Percentiles rank a stretch among this genome's conserved stretches.
phyloP scores from a whole-genome alignment of 352 stramenopile species.

The Phytophthora quininea region DNA sequence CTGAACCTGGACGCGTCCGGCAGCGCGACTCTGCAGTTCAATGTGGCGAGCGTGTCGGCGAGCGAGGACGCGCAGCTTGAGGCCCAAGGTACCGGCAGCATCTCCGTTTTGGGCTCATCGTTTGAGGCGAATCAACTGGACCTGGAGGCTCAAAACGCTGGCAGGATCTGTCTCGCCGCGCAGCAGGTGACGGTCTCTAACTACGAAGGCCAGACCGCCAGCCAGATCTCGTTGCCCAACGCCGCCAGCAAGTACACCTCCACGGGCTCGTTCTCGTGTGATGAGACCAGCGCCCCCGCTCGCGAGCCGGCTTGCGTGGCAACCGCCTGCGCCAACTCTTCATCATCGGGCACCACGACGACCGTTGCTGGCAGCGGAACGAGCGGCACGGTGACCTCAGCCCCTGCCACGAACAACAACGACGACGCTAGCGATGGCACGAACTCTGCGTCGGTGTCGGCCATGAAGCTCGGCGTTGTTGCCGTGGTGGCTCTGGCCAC shows the following conservation, averaged over 20 bases:
- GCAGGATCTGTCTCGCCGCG: conserved; percentile 31
- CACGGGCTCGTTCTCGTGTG: conserved; percentile 28
- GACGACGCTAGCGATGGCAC: conserved; percentile 28
- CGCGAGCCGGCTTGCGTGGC: conserved; percentile 31
- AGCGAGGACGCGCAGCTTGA: conserved; percentile 27
- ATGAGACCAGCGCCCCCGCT: conserved; percentile 22
- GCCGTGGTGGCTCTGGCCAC: conserved; percentile 11
- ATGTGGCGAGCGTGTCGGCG: conserved; percentile 26
- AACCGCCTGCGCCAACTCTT: conserved; percentile 18
- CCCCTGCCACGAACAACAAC: conserved; percentile 21
- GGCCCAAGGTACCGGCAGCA: conserved; percentile 13
- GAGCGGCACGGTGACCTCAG: conserved; percentile 16
- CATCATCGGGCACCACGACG: conserved; percentile 13
- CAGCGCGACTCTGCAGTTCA: conserved; percentile 30
- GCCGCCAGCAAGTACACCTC: conserved; percentile 33
- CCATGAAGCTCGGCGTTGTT: conserved; percentile 13
- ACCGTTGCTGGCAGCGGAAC: conserved; percentile 12
- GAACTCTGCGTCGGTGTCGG: conserved; percentile 10
- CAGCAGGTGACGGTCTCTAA: conserved; percentile 23
- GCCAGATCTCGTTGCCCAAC: conserved; percentile 43
- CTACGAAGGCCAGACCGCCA: conserved; percentile 26
- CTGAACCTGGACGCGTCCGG: conserved; percentile 23
- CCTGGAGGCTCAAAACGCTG: conserved; percentile 26
- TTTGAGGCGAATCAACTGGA: conserved; percentile 23
- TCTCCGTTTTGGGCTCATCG: conserved; percentile 30